These are phyloP conservation scores for Penicillium macrosclerotiorum DNA, from an alignment of 495 filamentous ascomycete genomes.

Conservation along the genomic window DNA sequence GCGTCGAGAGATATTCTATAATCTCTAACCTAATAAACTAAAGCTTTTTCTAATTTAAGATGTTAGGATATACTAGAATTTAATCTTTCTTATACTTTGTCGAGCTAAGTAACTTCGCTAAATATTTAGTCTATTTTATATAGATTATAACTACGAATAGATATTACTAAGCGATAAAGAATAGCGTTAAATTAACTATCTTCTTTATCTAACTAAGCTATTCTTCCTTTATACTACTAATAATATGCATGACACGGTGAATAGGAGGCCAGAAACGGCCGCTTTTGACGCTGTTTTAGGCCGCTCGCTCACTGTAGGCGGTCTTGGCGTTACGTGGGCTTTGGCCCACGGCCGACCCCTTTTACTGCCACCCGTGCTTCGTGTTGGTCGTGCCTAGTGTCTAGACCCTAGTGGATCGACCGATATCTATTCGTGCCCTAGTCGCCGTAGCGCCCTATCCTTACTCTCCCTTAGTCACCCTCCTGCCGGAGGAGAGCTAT, in stretches of 20 bases:
- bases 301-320: conserved; percentile 12
- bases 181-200: too few species aligned
- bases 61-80: too few species aligned
- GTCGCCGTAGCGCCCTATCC: conserved; percentile 4
- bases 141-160: too few species aligned
- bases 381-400: conserved; percentile 15
- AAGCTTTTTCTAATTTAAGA: too few species aligned
- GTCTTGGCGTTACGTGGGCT: conserved; percentile 18
- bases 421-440: conserved; percentile 11
- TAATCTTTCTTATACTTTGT: too few species aligned
- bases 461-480: conserved; percentile 5
- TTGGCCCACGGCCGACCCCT: conserved; percentile 8
- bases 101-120: too few species aligned
- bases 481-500: conserved; percentile 8
- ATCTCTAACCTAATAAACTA: too few species aligned
- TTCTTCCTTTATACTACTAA: conserved; percentile 10
- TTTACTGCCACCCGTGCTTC: conserved; percentile 11
- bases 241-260: conserved; percentile 17
- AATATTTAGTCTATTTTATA: too few species aligned
- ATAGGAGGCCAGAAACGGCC: conserved; percentile 20
- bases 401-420: conserved; percentile 6
- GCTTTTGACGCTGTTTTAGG: conserved; percentile 17
- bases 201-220: too few species aligned
- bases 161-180: too few species aligned
- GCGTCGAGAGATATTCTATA: too few species aligned